Base-by-base conservation (phyloP, 176 grass and related monocot species). In the Typha latifolia region DNA sequence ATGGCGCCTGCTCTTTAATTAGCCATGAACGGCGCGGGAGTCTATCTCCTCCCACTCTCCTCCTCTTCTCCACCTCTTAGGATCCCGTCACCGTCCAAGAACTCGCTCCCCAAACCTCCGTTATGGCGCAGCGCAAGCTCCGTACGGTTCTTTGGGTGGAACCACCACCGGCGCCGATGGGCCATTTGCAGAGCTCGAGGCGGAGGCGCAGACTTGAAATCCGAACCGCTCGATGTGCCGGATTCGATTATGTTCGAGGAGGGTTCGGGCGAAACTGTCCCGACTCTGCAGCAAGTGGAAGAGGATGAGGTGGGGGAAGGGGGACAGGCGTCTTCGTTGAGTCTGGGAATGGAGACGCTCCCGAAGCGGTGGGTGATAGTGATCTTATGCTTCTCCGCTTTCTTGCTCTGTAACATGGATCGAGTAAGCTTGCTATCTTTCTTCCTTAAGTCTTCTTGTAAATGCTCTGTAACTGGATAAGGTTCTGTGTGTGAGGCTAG, bases 371-470 rank as follows among this genome's bases (percentile, higher is more conserved):
- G 88, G 93, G 77, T 70, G 63, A 92, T 92, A 23, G 88, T 92
- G 31, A 81, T 97, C 62, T 84, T 97, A 49, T 92, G 93, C 81
- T 97, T 97, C 85, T 97, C 89, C 62, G 83, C 85, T 12, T 97
- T 97, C 76, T 80, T 97, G 48, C 66, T 97, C 70, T 97, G 88
- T 80, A 97, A 97, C 85, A 97, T 92, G 93, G 88, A 97, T 66
- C 82, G 88, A 3, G 93, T 95, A 77, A 56, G 90, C 16, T 59
- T 59, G 53, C 11, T 69, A 18, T 55, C 51, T 23, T 49, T 37
- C 57, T 76, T 62, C 64, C 2, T 34, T 32, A 31, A 3, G 12
- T 73, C 48, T 32, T 15, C n/a, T 3, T 57, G 10, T 34, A 12
- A 14, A n/a, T 26, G 9, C 68, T 34, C 26, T 55, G 12, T 61